Evolutionary conservation across 768 basidiomycete genomes (phyloP), one percentile per base, ranked within the genome.

Genomic region (Auricularia auricula-judae): DNA sequence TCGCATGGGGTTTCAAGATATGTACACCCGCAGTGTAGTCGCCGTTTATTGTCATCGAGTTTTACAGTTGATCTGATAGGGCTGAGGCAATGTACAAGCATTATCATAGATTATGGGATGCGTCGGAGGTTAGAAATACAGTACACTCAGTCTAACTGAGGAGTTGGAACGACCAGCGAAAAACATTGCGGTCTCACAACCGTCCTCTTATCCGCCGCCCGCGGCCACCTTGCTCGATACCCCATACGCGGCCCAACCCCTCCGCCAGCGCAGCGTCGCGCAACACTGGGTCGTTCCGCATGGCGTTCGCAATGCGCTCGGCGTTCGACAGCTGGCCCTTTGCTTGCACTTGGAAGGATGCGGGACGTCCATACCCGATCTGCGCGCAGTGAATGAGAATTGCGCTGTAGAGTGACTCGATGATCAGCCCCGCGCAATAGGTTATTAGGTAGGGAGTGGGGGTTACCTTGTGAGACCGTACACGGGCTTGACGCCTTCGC

Each of bases 391-490:
- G 74, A 62, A 86, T 81, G 23, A 86, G 74, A 61, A 86, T 84
- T 1, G 79, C 74, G 10, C 83, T 85, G 66, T 39, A 33, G 51
- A 53, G 34, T 53, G 36, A 23, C 18, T 51, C 43, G 16, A 65
- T 34, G 44, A 63, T 12, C 43, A 63, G 16, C 21, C n/a, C 36
- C 42, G n/a, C 39, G 14, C 14, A 58, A 43, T 63, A 18, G 58
- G 29, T 29, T 29, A 60, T 36, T 4, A 47, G 56, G 33, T 42
- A 62, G 1, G 36, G 16, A 47, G 23, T 36, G 23, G 2, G 5
- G 82, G 88, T 67, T 72, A 94, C 91, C 92, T 85, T 35, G 93
- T 96, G 8, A 96, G 75, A 7, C 93, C 93, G 68, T 86, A 91
- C 0, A 95, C 84, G n/a, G 93, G 93, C 70, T 92, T 94, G 14